A percentile compares a stretch with the other conserved stretches of the same genome.
phyloP scores from a whole-genome alignment of 2,329 filamentous ascomycete species.

The Didymella arachidicola region DNA sequence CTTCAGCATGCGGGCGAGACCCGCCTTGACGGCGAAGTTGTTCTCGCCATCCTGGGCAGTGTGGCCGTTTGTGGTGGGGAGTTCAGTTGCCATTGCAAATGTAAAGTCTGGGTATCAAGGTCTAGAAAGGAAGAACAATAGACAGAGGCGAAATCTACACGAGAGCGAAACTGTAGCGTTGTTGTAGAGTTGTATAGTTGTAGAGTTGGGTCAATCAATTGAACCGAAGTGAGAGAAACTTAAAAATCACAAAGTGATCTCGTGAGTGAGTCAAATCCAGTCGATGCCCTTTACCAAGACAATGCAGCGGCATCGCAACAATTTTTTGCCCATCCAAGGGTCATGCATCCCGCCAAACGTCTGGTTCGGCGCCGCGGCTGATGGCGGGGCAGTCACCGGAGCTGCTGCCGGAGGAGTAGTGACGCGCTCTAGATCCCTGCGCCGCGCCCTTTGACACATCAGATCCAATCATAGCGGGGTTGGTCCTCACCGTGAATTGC shows the following conservation, averaged over 20 bases:
- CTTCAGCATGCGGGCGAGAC: slow-evolving; percentile 97
- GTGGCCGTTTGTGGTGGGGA: slow-evolving; percentile 57
- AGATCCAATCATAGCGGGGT: slow-evolving; percentile 29
- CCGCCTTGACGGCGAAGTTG: slow-evolving; percentile 90
- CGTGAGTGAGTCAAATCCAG: slow-evolving; percentile 29
- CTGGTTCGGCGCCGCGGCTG: slow-evolving; percentile 21
- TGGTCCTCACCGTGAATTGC: slow-evolving; percentile 35
- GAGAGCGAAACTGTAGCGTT: background rate
- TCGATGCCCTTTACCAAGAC: slow-evolving; percentile 35
- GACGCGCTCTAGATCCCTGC: slow-evolving; percentile 30
- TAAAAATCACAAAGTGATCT: slow-evolving; percentile 20
- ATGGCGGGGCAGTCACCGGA: slow-evolving; percentile 19
- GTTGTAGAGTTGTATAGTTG: background rate
- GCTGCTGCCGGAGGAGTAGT: slow-evolving; percentile 5
- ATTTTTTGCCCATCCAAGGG: slow-evolving; percentile 36
- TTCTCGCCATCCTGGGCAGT: slow-evolving; percentile 55
- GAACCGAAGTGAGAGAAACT: slow-evolving; percentile 12
- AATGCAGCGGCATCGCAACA: slow-evolving; percentile 32
- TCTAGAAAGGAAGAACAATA: background rate
- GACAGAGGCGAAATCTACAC: background rate
- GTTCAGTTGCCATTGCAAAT: slow-evolving; percentile 56
- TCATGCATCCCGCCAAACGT: slow-evolving; percentile 30
- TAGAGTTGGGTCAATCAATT: background rate
- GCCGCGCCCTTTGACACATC: slow-evolving; percentile 35
- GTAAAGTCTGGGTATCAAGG: background rate